Evolutionary conservation across 129 eudicot species (phyloP), one percentile per base, ranked within the genome.

Genomic region (Artemisia annua): DNA sequence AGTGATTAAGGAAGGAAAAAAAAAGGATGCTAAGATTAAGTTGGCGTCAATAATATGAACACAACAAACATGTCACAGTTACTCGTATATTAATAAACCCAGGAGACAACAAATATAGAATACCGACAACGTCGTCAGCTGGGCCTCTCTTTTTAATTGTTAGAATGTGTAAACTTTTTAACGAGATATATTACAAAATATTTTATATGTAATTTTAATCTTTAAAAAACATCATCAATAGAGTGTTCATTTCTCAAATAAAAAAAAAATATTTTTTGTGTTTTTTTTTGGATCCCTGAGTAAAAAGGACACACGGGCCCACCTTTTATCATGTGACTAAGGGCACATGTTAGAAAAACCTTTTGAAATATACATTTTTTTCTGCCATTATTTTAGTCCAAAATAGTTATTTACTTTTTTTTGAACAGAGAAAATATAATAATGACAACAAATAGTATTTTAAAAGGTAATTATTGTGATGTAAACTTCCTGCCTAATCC

Each of bases 401-500:
- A 35, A 35, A n/a, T 20, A 20, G 9, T 19, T 30, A n/a, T 13
- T 35, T 35, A 67, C 0, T 49, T 67, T 1, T 11, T 39, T n/a
- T n/a, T n/a, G n/a, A n/a, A n/a, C n/a, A n/a, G n/a, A n/a, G n/a
- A 39, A 35, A 35, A 39, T 39, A 39, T 39, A 28, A 14, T 6
- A 8, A 30, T 62, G 48, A 62, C 67, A 62, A 13, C 67, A 14
- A 62, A 62, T 20, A 71, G 22, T 71, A 71, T 56, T 15, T 1
- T 22, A 61, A 61, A 11, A 8, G 61, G 61, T 48, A 18, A 63
- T 76, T 56, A 57, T 58, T 76, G 80, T 76, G 80, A 76, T 68
- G 75, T 76, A 76, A 56, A 76, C 80, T 16, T 8, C 44, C 46
- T 76, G 69, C 80, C 80, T 76, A 76, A 76, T 76, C 75, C 80